Base-by-base conservation (phyloP, 148 eudicot species). In the Tetragonia tetragonoides region DNA sequence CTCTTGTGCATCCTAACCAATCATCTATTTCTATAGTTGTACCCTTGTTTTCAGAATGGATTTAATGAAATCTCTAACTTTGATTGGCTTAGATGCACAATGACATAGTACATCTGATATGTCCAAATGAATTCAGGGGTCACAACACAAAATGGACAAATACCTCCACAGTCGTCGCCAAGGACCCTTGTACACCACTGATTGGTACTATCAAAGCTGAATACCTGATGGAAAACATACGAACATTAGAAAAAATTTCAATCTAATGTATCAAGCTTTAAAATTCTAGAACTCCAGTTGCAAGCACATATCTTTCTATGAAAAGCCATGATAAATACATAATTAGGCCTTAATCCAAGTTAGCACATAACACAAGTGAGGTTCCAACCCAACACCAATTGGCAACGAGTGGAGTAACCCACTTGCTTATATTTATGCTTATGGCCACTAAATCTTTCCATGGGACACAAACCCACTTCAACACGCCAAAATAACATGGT, bases 131-230 rank as follows among this genome's bases (percentile, higher is more conserved):
- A 53, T 71, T 39, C 23, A 40, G 9, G 51, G 44, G 2, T 20
- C 65, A 65, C 2, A 73, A 10, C 37, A 47, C 73, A 69, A 76
- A 75, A 42, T 54, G 46, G 53, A 69, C 77, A 60, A 62, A 73
- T 89, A 94, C 98, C 98, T 94, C 95, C 74, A 92, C 91, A 66
- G 90, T 84, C 44, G 94, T 77, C 61, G 94, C 80, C 73, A 88
- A 70, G 63, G 90, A 89, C 64, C 97, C 98, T 77, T 79, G 88
- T 49, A 84, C 86, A 80, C 70, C 61, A 66, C 84, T 77, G 64
- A 86, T 68, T 69, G 81, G 82, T 51, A 72, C 74, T 69, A 39
- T 61, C 37, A 83, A 68, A 67, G 81, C 79, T 39, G 91, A 80
- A 65, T 84, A 86, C 86, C 98, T 92, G 88, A 73, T 69, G 66